A percentile compares a stretch with the other conserved stretches of the same genome.
Conservation (phyloP, 441 rosid genomes). For the Erodium moschatum region DNA sequence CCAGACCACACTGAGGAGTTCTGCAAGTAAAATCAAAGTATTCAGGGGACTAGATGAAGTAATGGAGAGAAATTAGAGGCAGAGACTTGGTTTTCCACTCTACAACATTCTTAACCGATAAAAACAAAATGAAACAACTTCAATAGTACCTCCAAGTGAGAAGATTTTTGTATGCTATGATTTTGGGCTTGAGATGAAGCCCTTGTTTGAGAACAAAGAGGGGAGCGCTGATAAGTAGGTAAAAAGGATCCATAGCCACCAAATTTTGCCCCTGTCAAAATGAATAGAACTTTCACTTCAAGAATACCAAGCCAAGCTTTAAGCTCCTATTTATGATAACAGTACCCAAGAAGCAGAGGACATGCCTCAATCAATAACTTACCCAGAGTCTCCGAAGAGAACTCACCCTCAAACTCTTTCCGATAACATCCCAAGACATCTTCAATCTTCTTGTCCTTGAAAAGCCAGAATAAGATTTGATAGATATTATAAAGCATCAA, state of each 20-base stretch:
- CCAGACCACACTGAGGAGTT: not conserved
- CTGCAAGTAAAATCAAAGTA: constrained; percentile 5
- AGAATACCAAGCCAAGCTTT: constrained; percentile 6
- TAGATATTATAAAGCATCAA: not conserved
- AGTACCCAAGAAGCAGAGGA: not conserved
- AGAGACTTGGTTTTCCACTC: constrained; percentile 12
- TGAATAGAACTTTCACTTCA: constrained; percentile 15
- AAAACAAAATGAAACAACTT: not conserved
- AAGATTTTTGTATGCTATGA: constrained; percentile 28
- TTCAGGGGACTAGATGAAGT: not conserved
- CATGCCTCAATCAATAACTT: constrained; percentile 12
- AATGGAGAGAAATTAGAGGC: not conserved
- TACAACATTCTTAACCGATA: constrained; percentile 14
- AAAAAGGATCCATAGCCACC: constrained; percentile 28
- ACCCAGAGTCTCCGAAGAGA: constrained; percentile 18
- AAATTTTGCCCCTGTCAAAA: constrained; percentile 26
- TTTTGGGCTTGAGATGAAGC: constrained; percentile 21
- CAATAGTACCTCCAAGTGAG: constrained; percentile 7
- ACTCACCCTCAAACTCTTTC: constrained; percentile 17
- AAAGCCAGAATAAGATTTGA: not conserved
- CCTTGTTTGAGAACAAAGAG: constrained; percentile 22
- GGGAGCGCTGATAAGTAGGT: constrained; percentile 22
- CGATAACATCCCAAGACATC: constrained; percentile 15
- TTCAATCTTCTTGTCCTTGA: constrained; percentile 12
- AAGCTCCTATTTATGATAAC: constrained; percentile 14